Conservation (phyloP, 495 filamentous ascomycete genomes). For the Podospora conica region DNA sequence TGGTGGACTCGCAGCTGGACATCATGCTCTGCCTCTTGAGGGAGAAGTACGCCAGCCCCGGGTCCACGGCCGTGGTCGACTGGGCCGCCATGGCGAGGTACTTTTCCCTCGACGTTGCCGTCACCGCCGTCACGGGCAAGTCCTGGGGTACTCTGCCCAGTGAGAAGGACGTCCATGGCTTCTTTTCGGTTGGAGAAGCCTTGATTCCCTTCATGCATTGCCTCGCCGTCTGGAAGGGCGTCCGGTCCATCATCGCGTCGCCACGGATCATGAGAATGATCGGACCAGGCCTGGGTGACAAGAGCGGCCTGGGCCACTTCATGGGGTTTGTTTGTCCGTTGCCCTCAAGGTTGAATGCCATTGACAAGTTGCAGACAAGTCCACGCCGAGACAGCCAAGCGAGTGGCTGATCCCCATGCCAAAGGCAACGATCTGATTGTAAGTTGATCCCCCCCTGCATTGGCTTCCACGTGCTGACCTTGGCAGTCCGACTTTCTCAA, state of each 20-base stretch:
- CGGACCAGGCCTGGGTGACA: not conserved
- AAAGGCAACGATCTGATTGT: not conserved
- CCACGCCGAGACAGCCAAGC: not conserved
- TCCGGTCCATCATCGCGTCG: not conserved
- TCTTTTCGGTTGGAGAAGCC: not conserved
- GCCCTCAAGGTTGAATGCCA: not conserved
- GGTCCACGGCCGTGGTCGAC: conserved; percentile 1
- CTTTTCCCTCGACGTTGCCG: conserved; percentile 37
- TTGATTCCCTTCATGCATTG: conserved; percentile 1
- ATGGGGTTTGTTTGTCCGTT: not conserved
- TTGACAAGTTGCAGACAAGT: not conserved
- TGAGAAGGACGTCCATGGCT: not conserved
- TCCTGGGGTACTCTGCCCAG: not conserved
- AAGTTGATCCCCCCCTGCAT: not conserved
- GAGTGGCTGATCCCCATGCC: not conserved
- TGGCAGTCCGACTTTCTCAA: not conserved
- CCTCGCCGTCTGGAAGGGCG: not conserved
- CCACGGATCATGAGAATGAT: not conserved
- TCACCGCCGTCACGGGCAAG: conserved; percentile 39
- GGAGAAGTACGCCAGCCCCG: not conserved
- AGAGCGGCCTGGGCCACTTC: not conserved
- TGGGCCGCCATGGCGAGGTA: conserved; percentile 1
- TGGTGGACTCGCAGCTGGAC: conserved; percentile 28
- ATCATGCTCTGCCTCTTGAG: not conserved
- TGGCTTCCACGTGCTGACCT: not conserved